phyloP scores from a whole-genome alignment of 2,329 filamentous ascomycete genomes.

The Tolypocladium cylindrosporum region DNA sequence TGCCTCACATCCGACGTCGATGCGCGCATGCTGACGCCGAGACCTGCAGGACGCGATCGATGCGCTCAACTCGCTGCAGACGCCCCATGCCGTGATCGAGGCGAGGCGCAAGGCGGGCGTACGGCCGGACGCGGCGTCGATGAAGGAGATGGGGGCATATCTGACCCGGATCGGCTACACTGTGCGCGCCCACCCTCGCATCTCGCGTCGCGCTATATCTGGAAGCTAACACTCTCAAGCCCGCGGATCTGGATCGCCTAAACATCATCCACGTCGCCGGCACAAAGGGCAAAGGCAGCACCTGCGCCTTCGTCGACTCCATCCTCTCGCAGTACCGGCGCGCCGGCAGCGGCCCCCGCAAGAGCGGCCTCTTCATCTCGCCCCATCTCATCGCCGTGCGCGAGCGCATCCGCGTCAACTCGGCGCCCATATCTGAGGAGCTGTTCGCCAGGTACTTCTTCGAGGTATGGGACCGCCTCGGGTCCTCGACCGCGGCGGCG shows the following conservation, averaged over 20 bases:
- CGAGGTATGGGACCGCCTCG: slow-evolving; percentile 53
- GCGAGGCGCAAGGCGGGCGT: slow-evolving; percentile 66
- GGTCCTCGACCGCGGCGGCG: slow-evolving; percentile 20
- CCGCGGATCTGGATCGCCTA: slow-evolving; percentile 44
- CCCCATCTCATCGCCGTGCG: slow-evolving; percentile 59
- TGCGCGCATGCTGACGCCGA: neutral
- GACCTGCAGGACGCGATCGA: slow-evolving; percentile 65
- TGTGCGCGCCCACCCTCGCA: slow-evolving; percentile 17
- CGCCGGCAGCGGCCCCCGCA: slow-evolving; percentile 22
- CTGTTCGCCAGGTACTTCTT: slow-evolving; percentile 59
- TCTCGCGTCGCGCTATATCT: neutral
- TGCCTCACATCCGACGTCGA: neutral
- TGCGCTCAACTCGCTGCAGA: slow-evolving; percentile 82
- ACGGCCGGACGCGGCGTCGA: slow-evolving; percentile 56
- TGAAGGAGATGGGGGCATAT: slow-evolving; percentile 74
- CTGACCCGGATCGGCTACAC: slow-evolving; percentile 69
- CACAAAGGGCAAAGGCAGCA: slow-evolving; percentile 70
- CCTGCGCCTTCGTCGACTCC: slow-evolving; percentile 56
- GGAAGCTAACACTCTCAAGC: slow-evolving; percentile 11
- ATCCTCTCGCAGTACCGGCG: slow-evolving; percentile 45
- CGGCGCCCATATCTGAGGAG: slow-evolving; percentile 43
- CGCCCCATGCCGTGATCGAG: slow-evolving; percentile 73
- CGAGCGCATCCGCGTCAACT: slow-evolving; percentile 56
- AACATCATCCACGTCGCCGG: slow-evolving; percentile 63
- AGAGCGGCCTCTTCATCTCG: slow-evolving; percentile 57